Evolutionary conservation across 2,329 filamentous ascomycete species (phyloP).

Genomic region (Pseudogymnoascus sp.): DNA sequence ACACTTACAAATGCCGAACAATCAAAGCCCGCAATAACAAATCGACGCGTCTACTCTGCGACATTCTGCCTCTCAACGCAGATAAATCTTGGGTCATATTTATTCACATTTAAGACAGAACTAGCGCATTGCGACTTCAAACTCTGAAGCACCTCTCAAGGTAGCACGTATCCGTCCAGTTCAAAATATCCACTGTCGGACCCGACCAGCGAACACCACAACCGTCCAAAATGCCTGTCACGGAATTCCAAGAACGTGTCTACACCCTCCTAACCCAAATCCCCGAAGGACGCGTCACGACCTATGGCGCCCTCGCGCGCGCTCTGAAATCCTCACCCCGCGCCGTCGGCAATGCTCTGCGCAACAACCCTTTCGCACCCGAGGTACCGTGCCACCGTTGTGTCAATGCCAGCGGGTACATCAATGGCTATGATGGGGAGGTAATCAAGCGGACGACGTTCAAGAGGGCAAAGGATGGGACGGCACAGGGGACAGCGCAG

Average conservation of each 20-base stretch:
- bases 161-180: neutral
- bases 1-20: neutral
- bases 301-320: slow-evolving; percentile 49
- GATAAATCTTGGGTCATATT: neutral
- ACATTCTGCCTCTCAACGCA: neutral
- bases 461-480: neutral
- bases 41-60: neutral
- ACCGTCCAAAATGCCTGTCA: neutral
- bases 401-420: slow-evolving; percentile 57
- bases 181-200: no score
- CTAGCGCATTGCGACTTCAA: neutral
- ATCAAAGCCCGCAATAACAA: neutral
- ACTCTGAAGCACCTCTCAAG: neutral
- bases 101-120: neutral
- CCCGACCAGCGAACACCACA: neutral
- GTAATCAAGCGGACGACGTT: neutral
- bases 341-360: slow-evolving; percentile 53
- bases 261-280: slow-evolving; percentile 53
- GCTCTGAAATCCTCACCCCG: slow-evolving; percentile 51
- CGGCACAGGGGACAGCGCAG: neutral
- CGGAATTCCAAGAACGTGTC: slow-evolving; percentile 27
- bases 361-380: slow-evolving; percentile 53
- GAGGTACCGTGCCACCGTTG: slow-evolving; percentile 64
- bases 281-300: slow-evolving; percentile 49
- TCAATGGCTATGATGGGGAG: slow-evolving; percentile 62